Evolutionary conservation across 306 rosid species (phyloP), one percentile per base, ranked within the genome.

Genomic region (Medicago ruthenica): DNA sequence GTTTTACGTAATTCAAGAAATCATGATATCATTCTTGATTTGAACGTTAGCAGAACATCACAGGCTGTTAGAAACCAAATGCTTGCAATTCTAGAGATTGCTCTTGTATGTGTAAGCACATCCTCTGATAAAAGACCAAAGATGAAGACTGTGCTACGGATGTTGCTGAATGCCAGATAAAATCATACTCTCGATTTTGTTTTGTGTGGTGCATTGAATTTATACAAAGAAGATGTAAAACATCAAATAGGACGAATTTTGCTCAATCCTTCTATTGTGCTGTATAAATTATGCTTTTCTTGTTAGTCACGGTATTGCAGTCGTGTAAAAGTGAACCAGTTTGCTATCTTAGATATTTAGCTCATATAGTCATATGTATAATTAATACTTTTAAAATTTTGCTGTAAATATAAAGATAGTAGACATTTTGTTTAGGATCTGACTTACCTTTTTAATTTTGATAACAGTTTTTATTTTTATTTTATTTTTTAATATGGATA

Each of bases 91-190:
- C 87, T 95, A 51, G 73, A 83, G 74, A 75, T 90, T 72, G 99
- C 97, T 58, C 77, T 87, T 62, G 75, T 78, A 37, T 90, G 99
- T 73, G 97, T 92, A 45, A 75, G 82, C 42, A 61, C 82, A 11
- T 86, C 90, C 5, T 85, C 97, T 0, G 90, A 87, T n/a, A 80
- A 85, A 63, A 95, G 97, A 89, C 97, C 99, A 15, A 84, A 87
- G 88, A 90, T 95, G 93, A 92, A 90, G 86, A 89, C 79, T 18
- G 96, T 95, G 41, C 86, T 95, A 20, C 60, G 86, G 31, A 84
- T 86, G 97, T 88, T 95, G 77, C 88, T 95, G 12, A 89, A 84
- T 70, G 97, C 97, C 37, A 87, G 92, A 87, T 95, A 70, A 71
- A 81, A 24, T 57, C 41, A 31, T 31, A 60, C 13, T 70, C 50